phyloP scores from a whole-genome alignment of 208 protist species.

The Trypanosoma boissoni region DNA sequence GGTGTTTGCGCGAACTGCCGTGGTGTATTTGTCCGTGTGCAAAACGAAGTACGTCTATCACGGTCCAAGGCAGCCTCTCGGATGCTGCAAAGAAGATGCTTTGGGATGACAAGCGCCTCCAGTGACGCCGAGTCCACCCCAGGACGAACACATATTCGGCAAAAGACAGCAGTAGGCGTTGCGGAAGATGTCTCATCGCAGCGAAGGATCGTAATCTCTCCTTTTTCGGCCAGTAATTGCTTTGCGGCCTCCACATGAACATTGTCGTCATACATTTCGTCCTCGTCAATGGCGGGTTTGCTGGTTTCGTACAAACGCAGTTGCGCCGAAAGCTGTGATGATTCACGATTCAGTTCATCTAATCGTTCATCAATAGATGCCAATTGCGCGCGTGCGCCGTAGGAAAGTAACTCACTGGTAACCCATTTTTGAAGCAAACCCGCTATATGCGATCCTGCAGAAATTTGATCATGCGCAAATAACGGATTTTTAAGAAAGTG shows the following conservation, averaged over 20 bases:
- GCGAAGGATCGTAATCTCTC: slow-evolving; percentile 14
- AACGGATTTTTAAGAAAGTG: slow-evolving; percentile 15
- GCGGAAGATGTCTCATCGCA: background rate
- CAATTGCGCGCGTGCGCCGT: slow-evolving; percentile 6
- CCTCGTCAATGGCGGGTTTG: background rate
- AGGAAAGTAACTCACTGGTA: slow-evolving; percentile 11
- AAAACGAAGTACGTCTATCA: no score
- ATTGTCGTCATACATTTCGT: background rate
- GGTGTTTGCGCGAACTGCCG: no score
- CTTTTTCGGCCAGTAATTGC: slow-evolving; percentile 5
- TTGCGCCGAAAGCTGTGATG: background rate
- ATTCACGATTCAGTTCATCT: background rate
- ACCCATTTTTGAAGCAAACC: slow-evolving; percentile 27
- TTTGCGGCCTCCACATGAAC: background rate
- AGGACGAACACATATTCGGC: background rate
- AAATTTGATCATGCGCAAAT: slow-evolving; percentile 6
- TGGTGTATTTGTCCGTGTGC: no score
- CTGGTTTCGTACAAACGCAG: background rate
- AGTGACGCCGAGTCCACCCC: background rate
- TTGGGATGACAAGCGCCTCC: background rate
- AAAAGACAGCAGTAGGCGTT: background rate
- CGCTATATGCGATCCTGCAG: background rate
- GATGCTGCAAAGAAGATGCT: background rate
- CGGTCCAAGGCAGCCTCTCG: no score
- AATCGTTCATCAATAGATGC: slow-evolving; percentile 5